Evolutionary conservation across 2,329 filamentous ascomycete genomes (phyloP).

Genomic region (Botrytis aclada): DNA sequence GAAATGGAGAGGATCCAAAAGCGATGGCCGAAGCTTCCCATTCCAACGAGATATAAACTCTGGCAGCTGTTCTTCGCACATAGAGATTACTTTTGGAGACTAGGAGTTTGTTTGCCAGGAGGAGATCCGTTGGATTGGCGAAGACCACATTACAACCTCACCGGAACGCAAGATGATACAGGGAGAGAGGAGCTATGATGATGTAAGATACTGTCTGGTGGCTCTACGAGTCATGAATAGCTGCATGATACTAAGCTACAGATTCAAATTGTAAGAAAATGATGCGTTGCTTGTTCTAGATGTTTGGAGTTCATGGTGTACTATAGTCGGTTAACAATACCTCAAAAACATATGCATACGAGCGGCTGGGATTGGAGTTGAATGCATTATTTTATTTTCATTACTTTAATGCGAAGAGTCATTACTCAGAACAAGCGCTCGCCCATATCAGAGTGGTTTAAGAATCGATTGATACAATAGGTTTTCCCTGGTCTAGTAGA

Average conservation of each 20-base stretch:
- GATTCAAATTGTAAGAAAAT: background rate
- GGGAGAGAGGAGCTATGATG: background rate
- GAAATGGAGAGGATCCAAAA: constrained; percentile 19
- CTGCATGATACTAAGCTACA: background rate
- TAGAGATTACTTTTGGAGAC: constrained; percentile 92
- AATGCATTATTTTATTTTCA: background rate
- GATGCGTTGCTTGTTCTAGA: background rate
- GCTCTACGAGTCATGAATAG: background rate
- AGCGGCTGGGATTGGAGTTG: background rate
- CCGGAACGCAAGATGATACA: constrained; percentile 24
- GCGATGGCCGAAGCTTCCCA: constrained; percentile 23
- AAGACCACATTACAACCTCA: constrained; percentile 47
- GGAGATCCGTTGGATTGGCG: constrained; percentile 70
- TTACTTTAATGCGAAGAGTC: background rate
- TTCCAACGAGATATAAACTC: constrained; percentile 60
- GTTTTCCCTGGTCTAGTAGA: background rate
- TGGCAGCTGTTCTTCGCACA: constrained; percentile 94
- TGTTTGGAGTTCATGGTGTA: background rate
- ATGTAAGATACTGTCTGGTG: background rate
- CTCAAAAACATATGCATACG: background rate
- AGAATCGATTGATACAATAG: background rate
- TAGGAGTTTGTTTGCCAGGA: constrained; percentile 84
- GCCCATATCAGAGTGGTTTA: background rate
- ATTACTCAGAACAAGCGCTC: background rate
- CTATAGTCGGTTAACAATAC: background rate